Evolutionary conservation across 805 yeast genomes (phyloP).

Genomic region (Saturnispora galanensis): DNA sequence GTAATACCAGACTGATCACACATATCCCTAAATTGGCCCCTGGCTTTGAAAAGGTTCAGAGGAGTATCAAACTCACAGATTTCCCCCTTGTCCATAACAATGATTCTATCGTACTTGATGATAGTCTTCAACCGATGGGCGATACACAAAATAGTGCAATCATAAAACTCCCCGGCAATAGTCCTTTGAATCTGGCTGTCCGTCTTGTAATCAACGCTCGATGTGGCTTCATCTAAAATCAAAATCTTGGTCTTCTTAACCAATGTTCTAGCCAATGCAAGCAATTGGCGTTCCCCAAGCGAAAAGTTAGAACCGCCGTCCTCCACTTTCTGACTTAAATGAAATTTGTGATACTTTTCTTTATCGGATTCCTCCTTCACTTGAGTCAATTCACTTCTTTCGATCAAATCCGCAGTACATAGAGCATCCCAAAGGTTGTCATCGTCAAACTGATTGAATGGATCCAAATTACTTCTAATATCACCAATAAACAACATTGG

Average conservation of each 20-base stretch:
- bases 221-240: conserved; percentile 78
- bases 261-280: conserved; percentile 77
- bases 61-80: conserved; percentile 49
- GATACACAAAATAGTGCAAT: conserved; percentile 74
- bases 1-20: conserved; percentile 37
- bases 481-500: conserved; percentile 79
- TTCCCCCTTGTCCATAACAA: conserved; percentile 51
- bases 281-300: conserved; percentile 66
- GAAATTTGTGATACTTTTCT: conserved; percentile 21
- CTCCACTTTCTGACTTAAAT: conserved; percentile 36
- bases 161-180: conserved; percentile 52
- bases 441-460: conserved; percentile 51
- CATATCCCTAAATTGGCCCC: conserved; percentile 43
- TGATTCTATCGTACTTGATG: conserved; percentile 43
- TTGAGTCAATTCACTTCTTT: conserved; percentile 24
- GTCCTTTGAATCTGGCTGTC: conserved; percentile 74
- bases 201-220: conserved; percentile 76
- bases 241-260: conserved; percentile 65
- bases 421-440: conserved; percentile 59
- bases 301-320: conserved; percentile 69
- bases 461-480: conserved; percentile 68
- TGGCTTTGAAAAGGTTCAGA: conserved; percentile 30
- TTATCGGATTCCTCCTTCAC: conserved; percentile 14
- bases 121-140: conserved; percentile 76
- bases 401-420: conserved; percentile 18